Base-by-base conservation (phyloP, 345 rosid genomes). In the Arabis alpina region DNA sequence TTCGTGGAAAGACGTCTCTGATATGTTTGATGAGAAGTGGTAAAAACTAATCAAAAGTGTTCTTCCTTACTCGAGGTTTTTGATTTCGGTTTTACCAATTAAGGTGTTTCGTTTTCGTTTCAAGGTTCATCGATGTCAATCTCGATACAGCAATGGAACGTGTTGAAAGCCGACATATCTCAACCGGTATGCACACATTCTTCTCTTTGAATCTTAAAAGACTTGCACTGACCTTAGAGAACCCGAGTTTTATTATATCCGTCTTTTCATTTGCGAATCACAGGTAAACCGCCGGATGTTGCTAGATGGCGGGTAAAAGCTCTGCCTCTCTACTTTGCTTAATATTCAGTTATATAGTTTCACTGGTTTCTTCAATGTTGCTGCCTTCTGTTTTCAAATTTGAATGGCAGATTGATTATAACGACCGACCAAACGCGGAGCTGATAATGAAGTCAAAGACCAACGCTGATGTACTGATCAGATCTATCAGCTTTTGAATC, bases 21-120 rank as follows among this genome's bases (percentile, higher is more conserved):
- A 82, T 23, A 70, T 88, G 70, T 89, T 92, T 45, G 91, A 94
- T 70, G 98, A 91, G 82, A 94, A 89, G 70, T 94, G 99, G 99
- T 91, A 82, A 80, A 80, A 81, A 16, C 32, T 51, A 36, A 54
- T 52, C 36, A 14, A 25, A 47, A 44, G 4, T 36, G 52, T 27
- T 53, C 14, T 42, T 55, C 28, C 2, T 1, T 39, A 45, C 25
- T 30, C 4, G 10, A 16, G 59, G 2, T 50, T 16, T 45, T 45
- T 23, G 0, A 3, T 42, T 40, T 53, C 19, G n/a, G 45, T 54
- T 19, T 48, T 59, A 28, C 24, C 24, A 55, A 15, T 12, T 48
- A 61, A 42, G 61, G 54, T 51, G 48, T 58, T 28, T 37, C 70
- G 13, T 62, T 6, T 57, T 63, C 66, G 19, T 78, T 64, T 48